A percentile compares a stretch with the other conserved stretches of the same genome.
These are phyloP conservation scores for Colletotrichum chrysophilum DNA, from an alignment of 2,329 filamentous ascomycete genomes.

Conservation along the genomic window DNA sequence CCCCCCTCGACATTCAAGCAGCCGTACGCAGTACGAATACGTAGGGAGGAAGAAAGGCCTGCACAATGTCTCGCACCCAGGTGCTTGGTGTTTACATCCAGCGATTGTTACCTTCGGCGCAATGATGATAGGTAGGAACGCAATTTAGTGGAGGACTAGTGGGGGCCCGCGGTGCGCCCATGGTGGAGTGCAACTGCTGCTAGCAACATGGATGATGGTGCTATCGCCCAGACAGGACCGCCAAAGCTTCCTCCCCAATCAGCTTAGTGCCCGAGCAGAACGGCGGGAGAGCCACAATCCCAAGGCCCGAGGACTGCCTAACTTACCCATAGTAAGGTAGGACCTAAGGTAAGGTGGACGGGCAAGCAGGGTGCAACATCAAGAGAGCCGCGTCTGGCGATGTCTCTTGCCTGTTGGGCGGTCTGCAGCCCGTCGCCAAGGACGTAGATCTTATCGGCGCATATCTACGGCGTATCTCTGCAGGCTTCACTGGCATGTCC, in stretches of 20 bases:
- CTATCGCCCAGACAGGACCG: conserved; percentile 1
- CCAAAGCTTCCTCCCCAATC: not conserved
- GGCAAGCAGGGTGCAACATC: not conserved
- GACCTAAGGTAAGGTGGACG: too few species aligned
- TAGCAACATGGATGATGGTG: conserved; percentile 10
- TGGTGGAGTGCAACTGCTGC: not conserved
- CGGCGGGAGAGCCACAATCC: not conserved
- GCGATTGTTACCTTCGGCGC: not conserved
- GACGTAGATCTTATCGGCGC: not conserved
- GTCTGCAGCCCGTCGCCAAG: not conserved
- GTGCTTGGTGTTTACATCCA: conserved; percentile 1
- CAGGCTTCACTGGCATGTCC: not conserved
- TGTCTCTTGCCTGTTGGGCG: not conserved
- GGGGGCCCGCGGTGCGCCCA: not conserved
- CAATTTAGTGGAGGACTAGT: conserved; percentile 11
- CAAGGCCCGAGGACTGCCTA: not conserved
- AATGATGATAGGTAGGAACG: conserved; percentile 2
- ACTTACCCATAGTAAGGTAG: not conserved
- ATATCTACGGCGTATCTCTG: not conserved
- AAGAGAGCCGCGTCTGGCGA: conserved; percentile 14
- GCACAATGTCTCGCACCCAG: not conserved
- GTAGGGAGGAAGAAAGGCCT: not conserved
- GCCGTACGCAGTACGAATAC: not conserved
- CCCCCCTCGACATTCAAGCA: not conserved
- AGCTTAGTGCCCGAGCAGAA: not conserved